Conservation (phyloP, 1,284 basidiomycete genomes). For the Ganoderma resinaceum region DNA sequence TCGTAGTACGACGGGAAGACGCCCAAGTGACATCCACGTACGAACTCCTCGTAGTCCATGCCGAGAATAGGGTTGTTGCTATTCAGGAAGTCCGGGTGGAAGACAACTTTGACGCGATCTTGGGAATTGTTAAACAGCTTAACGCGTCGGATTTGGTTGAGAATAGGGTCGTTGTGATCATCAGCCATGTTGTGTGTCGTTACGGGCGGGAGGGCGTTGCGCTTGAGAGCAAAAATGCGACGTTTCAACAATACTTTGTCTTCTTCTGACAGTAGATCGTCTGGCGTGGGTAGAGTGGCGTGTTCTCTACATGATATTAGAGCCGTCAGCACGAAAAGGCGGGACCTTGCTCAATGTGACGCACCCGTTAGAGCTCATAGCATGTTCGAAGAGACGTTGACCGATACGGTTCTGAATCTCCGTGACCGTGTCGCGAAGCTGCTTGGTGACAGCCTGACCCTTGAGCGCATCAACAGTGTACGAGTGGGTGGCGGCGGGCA, state of each 20-base stretch:
- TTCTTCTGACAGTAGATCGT: conserved; percentile 86
- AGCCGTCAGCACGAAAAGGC: background rate
- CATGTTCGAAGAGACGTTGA: conserved; percentile 91
- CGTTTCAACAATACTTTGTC: conserved; percentile 97
- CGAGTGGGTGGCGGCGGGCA: conserved; percentile 95
- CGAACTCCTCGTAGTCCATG: conserved; percentile 98
- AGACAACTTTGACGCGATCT: conserved; percentile 95
- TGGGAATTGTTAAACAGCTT: conserved; percentile 86
- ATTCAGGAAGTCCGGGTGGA: conserved; percentile 99
- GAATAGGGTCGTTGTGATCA: conserved; percentile 89
- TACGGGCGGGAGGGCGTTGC: conserved; percentile 91
- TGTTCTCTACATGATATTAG: conserved; percentile 59
- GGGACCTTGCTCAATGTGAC: conserved; percentile 36
- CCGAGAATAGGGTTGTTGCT: conserved; percentile 97
- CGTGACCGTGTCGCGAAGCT: conserved; percentile 92
- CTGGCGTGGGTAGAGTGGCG: conserved; percentile 76
- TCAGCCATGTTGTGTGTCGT: conserved; percentile 99
- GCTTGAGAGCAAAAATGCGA: conserved; percentile 94
- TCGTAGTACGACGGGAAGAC: conserved; percentile 98
- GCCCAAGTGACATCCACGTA: conserved; percentile 95
- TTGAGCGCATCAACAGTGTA: conserved; percentile 99
- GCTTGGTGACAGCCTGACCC: conserved; percentile 97
- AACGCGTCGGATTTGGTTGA: conserved; percentile 94
- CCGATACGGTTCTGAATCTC: conserved; percentile 96
- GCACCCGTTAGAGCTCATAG: conserved; percentile 89